Evolutionary conservation across 148 eudicot genomes (phyloP).

Genomic region (Diospyros lotus): DNA sequence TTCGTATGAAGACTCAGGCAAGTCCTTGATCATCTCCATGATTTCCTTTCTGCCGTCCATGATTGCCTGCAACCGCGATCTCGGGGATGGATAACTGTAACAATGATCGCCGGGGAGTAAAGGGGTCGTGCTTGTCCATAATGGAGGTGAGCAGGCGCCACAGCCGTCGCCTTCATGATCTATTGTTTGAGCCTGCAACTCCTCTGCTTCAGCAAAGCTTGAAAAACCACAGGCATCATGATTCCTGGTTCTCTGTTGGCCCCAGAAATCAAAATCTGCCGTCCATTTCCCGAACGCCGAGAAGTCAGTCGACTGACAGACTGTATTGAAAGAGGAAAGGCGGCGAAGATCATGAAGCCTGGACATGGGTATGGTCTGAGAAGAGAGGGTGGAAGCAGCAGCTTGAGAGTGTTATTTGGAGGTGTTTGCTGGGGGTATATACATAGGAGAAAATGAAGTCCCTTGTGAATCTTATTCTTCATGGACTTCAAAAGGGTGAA

Average conservation of each 20-base stretch:
- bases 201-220: neutral
- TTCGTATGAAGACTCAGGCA: conserved; percentile 34
- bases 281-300: neutral
- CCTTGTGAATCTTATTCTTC: too few species aligned
- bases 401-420: too few species aligned
- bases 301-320: neutral
- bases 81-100: conserved; percentile 12
- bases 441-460: too few species aligned
- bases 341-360: neutral
- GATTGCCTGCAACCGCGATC: conserved; percentile 21
- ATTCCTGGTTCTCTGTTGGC: neutral
- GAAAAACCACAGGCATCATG: neutral
- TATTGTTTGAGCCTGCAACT: conserved; percentile 10
- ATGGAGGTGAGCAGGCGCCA: conserved; percentile 15
- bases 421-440: too few species aligned
- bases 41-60: conserved; percentile 19
- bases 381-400: neutral
- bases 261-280: conserved; percentile 13
- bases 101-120: conserved; percentile 13
- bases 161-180: neutral
- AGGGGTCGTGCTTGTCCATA: conserved; percentile 8
- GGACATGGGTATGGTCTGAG: neutral
- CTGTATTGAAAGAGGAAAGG: neutral
- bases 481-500: too few species aligned
- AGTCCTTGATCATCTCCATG: conserved; percentile 21